A percentile compares a stretch with the other conserved stretches of the same genome.
phyloP scores from a whole-genome alignment of 352 stramenopile genomes.

The Phytophthora pini region DNA sequence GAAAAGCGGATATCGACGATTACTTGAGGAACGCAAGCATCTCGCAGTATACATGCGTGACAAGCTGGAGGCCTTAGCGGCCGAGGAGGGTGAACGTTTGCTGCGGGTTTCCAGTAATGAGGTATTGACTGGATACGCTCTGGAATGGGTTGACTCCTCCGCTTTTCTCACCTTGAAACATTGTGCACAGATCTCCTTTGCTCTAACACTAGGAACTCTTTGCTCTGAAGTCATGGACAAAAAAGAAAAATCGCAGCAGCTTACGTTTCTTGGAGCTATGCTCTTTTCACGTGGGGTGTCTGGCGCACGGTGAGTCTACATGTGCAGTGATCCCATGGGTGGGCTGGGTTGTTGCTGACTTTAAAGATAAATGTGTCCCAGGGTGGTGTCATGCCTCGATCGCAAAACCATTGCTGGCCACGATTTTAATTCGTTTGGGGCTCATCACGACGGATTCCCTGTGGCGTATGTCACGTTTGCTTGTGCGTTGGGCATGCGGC shows the following conservation, averaged over 20 bases:
- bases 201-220: constrained; percentile 91
- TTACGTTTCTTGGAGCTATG: constrained; percentile 97
- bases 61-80: constrained; percentile 76
- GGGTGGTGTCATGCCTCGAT: constrained; percentile 89
- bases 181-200: constrained; percentile 73
- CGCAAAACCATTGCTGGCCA: constrained; percentile 91
- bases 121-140: constrained; percentile 27
- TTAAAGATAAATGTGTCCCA: constrained; percentile 20
- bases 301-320: constrained; percentile 79
- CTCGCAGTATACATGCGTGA: constrained; percentile 79
- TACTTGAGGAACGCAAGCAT: constrained; percentile 89
- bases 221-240: constrained; percentile 30
- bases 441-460: constrained; percentile 88
- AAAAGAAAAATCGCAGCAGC: constrained; percentile 43
- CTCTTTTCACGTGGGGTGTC: constrained; percentile 97
- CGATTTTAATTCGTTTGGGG: constrained; percentile 94
- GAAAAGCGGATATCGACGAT: constrained; percentile 82
- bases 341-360: not conserved
- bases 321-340: no score
- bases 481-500: constrained; percentile 94
- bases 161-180: not conserved
- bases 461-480: constrained; percentile 97
- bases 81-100: constrained; percentile 91
- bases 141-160: not conserved
- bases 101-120: constrained; percentile 93